Conservation (phyloP, 2,329 filamentous ascomycete species). For the Exophiala sp. region DNA sequence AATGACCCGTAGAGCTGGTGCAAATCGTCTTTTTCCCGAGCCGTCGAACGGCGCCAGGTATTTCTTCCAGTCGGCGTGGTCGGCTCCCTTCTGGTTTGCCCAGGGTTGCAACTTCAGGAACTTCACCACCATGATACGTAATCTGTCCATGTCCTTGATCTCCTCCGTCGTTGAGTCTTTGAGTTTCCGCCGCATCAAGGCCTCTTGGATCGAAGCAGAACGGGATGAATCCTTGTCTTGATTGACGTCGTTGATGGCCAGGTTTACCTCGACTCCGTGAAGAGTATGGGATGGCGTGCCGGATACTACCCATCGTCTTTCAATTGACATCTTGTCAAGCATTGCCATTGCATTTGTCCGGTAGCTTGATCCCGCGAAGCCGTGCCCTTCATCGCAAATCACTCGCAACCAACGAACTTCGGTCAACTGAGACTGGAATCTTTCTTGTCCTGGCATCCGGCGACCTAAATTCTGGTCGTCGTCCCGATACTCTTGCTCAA, state of each 20-base stretch:
- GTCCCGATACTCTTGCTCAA: slow-evolving; percentile 61
- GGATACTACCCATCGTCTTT: slow-evolving; percentile 80
- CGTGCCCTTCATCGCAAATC: slow-evolving; percentile 89
- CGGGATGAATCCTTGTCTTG: slow-evolving; percentile 7
- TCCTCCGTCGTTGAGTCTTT: slow-evolving; percentile 48
- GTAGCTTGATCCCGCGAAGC: slow-evolving; percentile 61
- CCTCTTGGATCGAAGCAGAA: slow-evolving; percentile 11
- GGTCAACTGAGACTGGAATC: slow-evolving; percentile 58
- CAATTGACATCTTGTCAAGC: slow-evolving; percentile 51
- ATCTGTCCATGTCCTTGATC: slow-evolving; percentile 58
- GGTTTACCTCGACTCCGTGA: slow-evolving; percentile 64
- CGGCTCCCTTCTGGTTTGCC: slow-evolving; percentile 57
- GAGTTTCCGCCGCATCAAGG: slow-evolving; percentile 26
- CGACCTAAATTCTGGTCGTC: slow-evolving; percentile 45
- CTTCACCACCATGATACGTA: slow-evolving; percentile 59
- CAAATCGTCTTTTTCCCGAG: slow-evolving; percentile 46
- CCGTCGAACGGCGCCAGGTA: slow-evolving; percentile 63
- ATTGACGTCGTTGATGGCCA: slow-evolving; percentile 40
- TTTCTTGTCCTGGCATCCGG: slow-evolving; percentile 40
- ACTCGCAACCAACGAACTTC: slow-evolving; percentile 77
- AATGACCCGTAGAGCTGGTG: slow-evolving; percentile 54
- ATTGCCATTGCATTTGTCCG: slow-evolving; percentile 55
- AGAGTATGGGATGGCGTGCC: slow-evolving; percentile 83
- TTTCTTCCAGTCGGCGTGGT: slow-evolving; percentile 63
- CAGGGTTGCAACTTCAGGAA: slow-evolving; percentile 76